Evolutionary conservation across 352 stramenopile species (phyloP).

Genomic region (Pythium brassicae): DNA sequence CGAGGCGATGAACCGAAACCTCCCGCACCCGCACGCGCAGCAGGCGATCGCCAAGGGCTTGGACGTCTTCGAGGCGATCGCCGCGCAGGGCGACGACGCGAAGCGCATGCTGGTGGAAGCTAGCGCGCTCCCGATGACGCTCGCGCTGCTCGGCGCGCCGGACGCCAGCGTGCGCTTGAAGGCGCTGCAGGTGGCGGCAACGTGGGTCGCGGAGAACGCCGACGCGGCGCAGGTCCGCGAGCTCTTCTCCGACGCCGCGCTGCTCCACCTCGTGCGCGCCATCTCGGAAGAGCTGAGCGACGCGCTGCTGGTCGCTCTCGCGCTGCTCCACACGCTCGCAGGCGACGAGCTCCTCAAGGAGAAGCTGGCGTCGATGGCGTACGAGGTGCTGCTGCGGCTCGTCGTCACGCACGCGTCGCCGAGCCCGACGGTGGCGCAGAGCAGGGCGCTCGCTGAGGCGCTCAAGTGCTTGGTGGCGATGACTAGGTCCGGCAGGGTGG

Average conservation of each 20-base stretch:
- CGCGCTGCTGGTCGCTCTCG: slow-evolving; percentile 33
- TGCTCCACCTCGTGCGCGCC: slow-evolving; percentile 45
- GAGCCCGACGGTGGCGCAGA: slow-evolving; percentile 13
- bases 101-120: slow-evolving; percentile 37
- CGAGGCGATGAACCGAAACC: slow-evolving; percentile 28
- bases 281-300: slow-evolving; percentile 43
- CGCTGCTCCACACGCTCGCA: slow-evolving; percentile 46
- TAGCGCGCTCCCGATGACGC: slow-evolving; percentile 31
- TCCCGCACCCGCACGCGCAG: slow-evolving; percentile 29
- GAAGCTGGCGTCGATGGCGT: slow-evolving; percentile 55
- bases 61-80: slow-evolving; percentile 42
- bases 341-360: slow-evolving; percentile 39
- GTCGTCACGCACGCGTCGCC: slow-evolving; percentile 21
- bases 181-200: slow-evolving; percentile 33
- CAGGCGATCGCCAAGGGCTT: slow-evolving; percentile 34
- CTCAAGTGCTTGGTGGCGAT: slow-evolving; percentile 51
- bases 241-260: slow-evolving; percentile 22
- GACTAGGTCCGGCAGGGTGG: slow-evolving; percentile 27
- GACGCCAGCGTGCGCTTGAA: slow-evolving; percentile 41
- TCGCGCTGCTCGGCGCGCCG: slow-evolving; percentile 35
- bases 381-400: slow-evolving; percentile 55
- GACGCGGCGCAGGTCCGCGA: slow-evolving; percentile 19
- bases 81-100: slow-evolving; percentile 15
- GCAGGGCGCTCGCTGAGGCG: slow-evolving; percentile 33
- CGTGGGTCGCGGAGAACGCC: slow-evolving; percentile 43